Base-by-base conservation (phyloP, 1,284 basidiomycete genomes). In the Puccinia novopanici region DNA sequence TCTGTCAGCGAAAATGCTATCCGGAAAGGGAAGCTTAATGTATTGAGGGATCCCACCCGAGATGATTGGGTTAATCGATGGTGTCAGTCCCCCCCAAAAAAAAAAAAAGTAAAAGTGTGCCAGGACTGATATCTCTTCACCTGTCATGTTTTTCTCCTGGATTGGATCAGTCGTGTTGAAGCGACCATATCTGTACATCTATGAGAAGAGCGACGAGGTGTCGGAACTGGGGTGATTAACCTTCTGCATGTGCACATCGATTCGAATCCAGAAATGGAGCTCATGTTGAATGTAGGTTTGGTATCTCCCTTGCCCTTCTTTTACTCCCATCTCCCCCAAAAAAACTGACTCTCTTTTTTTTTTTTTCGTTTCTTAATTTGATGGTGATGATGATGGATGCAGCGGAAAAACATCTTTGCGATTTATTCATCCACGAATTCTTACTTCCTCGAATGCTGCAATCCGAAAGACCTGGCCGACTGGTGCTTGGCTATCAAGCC, bases 141-240 rank as follows among this genome's bases (percentile, higher is more conserved):
- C 90, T 85, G 92, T 94, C 9, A 90, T 89, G 48, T 89, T 90
- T 82, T 91, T 94, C 84, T 85, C 87, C 63, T 94, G 92, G 90
- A 95, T 96, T 85, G 92, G 94, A 17, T 37, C n/a, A 75, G 67
- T 77, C 79, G 75, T 42, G 78, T 45, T 57, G 27, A 81, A 81
- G 0, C 83, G 94, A 84, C 96, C 96, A 0, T 95, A 96, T 86
- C 88, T 98, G 5, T 91, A 94, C 84, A 88, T 98, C 80, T 97
- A 95, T 87, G 88, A 89, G 42, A 90, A 91, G 82, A 91, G 91
- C 10, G 90, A 91, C 82, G 93, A 97, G 86, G 85, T 92, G 22
- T 92, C 94, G 84, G 94, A 97, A 86, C 87, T 91, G 9, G 91
- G 91, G 88, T 97, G 75, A 91, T 98, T 85, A 93, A 93, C 85